These are phyloP conservation scores for Boletellus sp. DNA, from an alignment of 768 basidiomycete genomes.

Conservation along the genomic window DNA sequence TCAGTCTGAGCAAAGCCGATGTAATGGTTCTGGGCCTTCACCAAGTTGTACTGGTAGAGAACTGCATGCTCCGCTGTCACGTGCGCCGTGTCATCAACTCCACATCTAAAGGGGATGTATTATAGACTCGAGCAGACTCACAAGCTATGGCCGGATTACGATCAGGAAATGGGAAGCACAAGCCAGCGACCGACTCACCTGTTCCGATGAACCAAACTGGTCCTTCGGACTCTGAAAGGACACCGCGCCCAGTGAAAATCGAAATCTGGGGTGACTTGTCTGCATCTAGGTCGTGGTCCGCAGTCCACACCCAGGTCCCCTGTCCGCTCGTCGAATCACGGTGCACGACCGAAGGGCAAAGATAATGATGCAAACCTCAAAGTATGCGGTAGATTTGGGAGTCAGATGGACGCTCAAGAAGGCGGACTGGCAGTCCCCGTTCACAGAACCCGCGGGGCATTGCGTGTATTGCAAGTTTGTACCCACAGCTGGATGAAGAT, in stretches of 20 bases:
- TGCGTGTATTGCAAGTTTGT: conserved; percentile 45
- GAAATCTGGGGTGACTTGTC: conserved; percentile 50
- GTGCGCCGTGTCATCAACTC: not conserved
- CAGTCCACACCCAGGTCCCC: conserved; percentile 79
- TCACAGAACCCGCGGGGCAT: conserved; percentile 43
- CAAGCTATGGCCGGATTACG: conserved; percentile 12
- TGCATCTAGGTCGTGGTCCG: conserved; percentile 62
- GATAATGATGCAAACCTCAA: conserved; percentile 45
- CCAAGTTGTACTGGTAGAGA: conserved; percentile 47
- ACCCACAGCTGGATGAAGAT: conserved; percentile 39
- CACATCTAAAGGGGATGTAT: not conserved
- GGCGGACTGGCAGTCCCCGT: conserved; percentile 52
- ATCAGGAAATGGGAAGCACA: not conserved
- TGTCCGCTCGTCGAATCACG: conserved; percentile 19
- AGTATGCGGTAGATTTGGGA: conserved; percentile 47
- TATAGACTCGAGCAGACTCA: conserved; percentile 2
- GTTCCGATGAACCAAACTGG: conserved; percentile 84
- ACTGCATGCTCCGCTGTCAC: conserved; percentile 41
- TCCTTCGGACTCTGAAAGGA: conserved; percentile 70
- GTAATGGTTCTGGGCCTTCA: conserved; percentile 43
- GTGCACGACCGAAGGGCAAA: not conserved
- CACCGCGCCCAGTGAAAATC: conserved; percentile 64
- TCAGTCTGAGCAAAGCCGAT: conserved; percentile 52
- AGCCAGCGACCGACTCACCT: conserved; percentile 12
- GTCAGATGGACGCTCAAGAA: conserved; percentile 66